These are phyloP conservation scores for Agastache rugosa DNA, from an alignment of 257 asterid species.

Conservation along the genomic window DNA sequence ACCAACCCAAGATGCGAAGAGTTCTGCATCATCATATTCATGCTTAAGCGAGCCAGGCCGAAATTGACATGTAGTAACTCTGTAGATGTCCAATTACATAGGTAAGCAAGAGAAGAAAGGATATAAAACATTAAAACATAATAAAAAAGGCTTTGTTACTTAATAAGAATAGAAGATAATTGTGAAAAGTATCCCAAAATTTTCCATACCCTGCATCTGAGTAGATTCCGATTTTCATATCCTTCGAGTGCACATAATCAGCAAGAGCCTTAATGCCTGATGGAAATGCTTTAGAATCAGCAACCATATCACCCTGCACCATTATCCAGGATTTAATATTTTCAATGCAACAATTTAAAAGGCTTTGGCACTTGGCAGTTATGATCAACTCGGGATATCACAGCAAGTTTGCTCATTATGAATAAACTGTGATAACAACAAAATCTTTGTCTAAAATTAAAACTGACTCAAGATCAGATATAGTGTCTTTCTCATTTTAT, in stretches of 20 bases:
- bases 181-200: not conserved
- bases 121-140: slow-evolving; percentile 24
- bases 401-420: not conserved
- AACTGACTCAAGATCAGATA: not conserved
- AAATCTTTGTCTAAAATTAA: not conserved
- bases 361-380: not conserved
- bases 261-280: slow-evolving; percentile 90
- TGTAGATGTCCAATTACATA: slow-evolving; percentile 36
- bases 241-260: slow-evolving; percentile 86
- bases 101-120: slow-evolving; percentile 57
- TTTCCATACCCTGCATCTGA: slow-evolving; percentile 93
- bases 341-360: not conserved
- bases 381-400: not conserved
- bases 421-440: not conserved
- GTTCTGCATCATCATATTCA: slow-evolving; percentile 79
- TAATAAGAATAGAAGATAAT: not conserved
- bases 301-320: slow-evolving; percentile 74
- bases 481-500: not conserved
- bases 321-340: slow-evolving; percentile 25
- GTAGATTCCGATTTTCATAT: slow-evolving; percentile 91
- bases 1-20: slow-evolving; percentile 95
- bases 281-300: slow-evolving; percentile 74
- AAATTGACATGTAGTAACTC: slow-evolving; percentile 71
- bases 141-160: not conserved
- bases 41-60: slow-evolving; percentile 94